These are phyloP conservation scores for Euphorbia tirucalli DNA, from an alignment of 345 rosid genomes.

Conservation along the genomic window DNA sequence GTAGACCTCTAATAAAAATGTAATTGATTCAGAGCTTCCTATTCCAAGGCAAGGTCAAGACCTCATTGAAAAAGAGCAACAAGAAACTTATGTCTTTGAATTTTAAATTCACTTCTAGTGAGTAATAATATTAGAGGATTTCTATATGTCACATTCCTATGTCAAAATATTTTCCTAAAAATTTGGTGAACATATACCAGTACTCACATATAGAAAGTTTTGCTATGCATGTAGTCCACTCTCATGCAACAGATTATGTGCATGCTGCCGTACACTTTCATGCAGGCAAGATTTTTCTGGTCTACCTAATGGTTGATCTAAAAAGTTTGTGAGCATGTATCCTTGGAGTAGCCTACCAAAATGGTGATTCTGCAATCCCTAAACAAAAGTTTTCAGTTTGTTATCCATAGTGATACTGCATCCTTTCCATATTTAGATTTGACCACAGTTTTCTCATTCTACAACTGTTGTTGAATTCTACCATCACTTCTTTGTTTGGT, in stretches of 20 bases:
- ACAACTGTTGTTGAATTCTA: neutral
- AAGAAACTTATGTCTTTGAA: neutral
- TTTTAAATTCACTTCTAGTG: neutral
- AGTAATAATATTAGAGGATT: neutral
- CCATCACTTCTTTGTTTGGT: neutral
- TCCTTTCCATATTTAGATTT: neutral
- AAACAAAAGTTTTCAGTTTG: neutral
- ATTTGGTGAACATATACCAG: neutral
- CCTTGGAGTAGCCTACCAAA: neutral
- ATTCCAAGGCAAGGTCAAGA: neutral
- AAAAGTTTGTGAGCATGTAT: neutral
- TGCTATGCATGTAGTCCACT: neutral
- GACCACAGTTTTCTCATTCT: neutral
- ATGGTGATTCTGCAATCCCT: neutral
- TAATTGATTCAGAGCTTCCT: neutral
- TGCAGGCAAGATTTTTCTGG: neutral
- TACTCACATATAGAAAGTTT: neutral
- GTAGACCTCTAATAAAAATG: neutral
- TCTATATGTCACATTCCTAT: neutral
- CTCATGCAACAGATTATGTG: neutral
- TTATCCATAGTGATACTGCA: neutral
- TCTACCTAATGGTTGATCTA: neutral
- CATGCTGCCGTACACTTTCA: neutral
- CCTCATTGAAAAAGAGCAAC: neutral
- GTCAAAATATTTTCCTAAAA: neutral